Evolutionary conservation across 2,329 filamentous ascomycete genomes (phyloP), one percentile per base, ranked within the genome.

Genomic region (Colletotrichum agaves): DNA sequence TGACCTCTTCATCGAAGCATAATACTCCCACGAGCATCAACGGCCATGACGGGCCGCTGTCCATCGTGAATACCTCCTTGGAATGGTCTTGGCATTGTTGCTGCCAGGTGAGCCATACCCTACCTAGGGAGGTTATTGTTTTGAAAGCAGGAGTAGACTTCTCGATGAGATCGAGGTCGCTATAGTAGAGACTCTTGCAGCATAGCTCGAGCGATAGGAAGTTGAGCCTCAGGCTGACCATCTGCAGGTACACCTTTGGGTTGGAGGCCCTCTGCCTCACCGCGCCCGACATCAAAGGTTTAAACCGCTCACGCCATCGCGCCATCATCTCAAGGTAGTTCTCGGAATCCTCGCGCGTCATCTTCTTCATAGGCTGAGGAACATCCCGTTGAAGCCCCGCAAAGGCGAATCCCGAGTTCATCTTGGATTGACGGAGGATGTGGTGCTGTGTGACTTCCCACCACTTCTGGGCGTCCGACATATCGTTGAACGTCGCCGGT

Each of bases 1-100:
- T 75, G 4, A 83, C 76, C 0, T 70, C 63, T 2, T 73, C 70
- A 47, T 82, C 78, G 6, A 78, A 75, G 39, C 80, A 83, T 12
- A 78, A 78, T 67, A 80, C 79, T 0, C 81, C 74, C 2, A 77
- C 76, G 2, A 82, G 71, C 46, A 82, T 79, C 2, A 84, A 72
- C 0, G 80, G 78, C 80, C 81, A 82, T 27, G 59, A 52, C 10
- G 61, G 52, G 5, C 60, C 59, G 15, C n/a, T 59, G 1, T 67
- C 60, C 64, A 67, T 63, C 3, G 52, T 64, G 12, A 66, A 66
- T 2, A 66, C 58, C 33, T 66, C 63, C 2, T 56, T 49, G 21
- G 43, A 33, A 4, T 7, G 7, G 3, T 47, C 21, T 58, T 23
- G 15, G 15, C 55, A 23, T n/a, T 43, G 23, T 13, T 43, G 19